These are phyloP conservation scores for Monocercomonoides exilis DNA, from an alignment of 78 protist genomes.

Conservation along the genomic window DNA sequence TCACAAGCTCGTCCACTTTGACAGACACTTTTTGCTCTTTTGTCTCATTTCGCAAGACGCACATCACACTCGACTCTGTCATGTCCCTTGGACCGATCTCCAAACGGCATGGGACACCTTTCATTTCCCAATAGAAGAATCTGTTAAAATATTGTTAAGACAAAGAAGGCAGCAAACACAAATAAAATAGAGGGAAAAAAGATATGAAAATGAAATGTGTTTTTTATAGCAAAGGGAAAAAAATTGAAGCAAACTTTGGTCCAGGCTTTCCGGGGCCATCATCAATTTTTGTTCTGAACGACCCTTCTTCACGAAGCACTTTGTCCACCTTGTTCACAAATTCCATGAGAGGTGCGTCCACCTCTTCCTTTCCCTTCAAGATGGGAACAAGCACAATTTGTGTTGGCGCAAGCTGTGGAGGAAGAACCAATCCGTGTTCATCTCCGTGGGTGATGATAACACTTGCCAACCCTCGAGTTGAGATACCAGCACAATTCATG, in stretches of 20 bases:
- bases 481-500: constrained; percentile 50
- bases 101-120: constrained; percentile 41
- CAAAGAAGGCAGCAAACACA: neutral
- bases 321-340: neutral
- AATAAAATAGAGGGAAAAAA: too few species aligned
- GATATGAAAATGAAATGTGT: too few species aligned
- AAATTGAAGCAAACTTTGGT: constrained; percentile 1
- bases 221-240: too few species aligned
- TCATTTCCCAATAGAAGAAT: constrained; percentile 38
- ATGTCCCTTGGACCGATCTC: constrained; percentile 38
- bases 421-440: neutral
- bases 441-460: constrained; percentile 35
- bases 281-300: constrained; percentile 11
- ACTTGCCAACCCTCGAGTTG: constrained; percentile 37
- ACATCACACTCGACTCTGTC: neutral
- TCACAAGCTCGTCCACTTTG: neutral
- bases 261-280: constrained; percentile 14
- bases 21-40: neutral
- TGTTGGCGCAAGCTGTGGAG: neutral
- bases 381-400: constrained; percentile 33
- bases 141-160: neutral
- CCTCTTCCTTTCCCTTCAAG: neutral
- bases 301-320: constrained; percentile 12
- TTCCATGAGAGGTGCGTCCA: neutral
- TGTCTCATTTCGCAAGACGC: neutral